Evolutionary conservation across 768 basidiomycete species (phyloP).

Genomic region (Trametes maxima): DNA sequence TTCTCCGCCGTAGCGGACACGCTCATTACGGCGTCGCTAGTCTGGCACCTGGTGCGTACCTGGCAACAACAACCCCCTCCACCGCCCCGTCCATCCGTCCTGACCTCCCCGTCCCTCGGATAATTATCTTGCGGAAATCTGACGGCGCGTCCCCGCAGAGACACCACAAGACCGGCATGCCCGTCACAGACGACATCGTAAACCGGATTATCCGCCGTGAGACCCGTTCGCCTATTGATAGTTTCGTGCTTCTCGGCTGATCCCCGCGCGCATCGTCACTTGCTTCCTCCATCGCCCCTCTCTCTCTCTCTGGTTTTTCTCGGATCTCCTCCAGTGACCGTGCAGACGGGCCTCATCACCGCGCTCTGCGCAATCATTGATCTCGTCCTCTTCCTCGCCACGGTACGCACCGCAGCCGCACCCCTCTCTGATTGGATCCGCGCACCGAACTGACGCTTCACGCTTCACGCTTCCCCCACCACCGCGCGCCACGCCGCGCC

Average conservation of each 20-base stretch:
- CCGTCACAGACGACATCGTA: constrained; percentile 43
- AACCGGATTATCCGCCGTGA: constrained; percentile 46
- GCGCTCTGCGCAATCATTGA: constrained; percentile 35
- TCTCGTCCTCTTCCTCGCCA: constrained; percentile 35
- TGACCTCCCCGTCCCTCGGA: no score
- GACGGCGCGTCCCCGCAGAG: constrained; percentile 31
- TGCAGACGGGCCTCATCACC: constrained; percentile 41
- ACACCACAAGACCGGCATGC: constrained; percentile 46
- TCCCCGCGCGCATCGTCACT: no score
- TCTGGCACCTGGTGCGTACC: constrained; percentile 44
- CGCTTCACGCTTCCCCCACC: no score
- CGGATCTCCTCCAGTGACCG: constrained; percentile 37
- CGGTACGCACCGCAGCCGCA: constrained; percentile 15
- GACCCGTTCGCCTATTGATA: no score
- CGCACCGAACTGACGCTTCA: no score
- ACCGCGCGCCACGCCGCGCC: neutral
- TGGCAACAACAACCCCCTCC: neutral
- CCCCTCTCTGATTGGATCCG: no score
- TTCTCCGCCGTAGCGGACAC: constrained; percentile 44
- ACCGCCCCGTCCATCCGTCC: neutral
- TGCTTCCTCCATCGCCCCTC: no score
- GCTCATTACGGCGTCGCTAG: constrained; percentile 46
- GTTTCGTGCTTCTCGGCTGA: no score
- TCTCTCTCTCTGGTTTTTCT: no score
- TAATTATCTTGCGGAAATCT: neutral